phyloP scores from a whole-genome alignment of 139 green algal species.

The Picochlorum sp. region DNA sequence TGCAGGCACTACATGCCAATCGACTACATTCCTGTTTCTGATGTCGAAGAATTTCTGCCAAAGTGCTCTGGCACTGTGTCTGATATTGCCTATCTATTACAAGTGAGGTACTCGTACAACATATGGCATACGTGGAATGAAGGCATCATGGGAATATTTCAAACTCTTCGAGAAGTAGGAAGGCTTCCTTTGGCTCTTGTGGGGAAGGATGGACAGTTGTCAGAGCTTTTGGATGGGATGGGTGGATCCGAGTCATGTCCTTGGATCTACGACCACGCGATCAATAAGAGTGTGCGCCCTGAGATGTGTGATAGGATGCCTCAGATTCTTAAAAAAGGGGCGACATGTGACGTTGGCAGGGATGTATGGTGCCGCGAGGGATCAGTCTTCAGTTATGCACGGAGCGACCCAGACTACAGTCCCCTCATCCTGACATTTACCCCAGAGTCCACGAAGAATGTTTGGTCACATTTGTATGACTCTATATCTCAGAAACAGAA shows the following conservation, averaged over 20 bases:
- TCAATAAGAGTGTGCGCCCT: not conserved
- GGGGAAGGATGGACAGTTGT: conserved; percentile 16
- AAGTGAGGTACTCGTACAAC: conserved; percentile 38
- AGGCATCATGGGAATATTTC: conserved; percentile 17
- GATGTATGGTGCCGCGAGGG: conserved; percentile 3
- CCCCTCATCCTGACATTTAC: conserved; percentile 29
- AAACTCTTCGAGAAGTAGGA: conserved; percentile 32
- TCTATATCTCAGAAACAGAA: conserved; percentile 23
- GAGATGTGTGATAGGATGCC: not conserved
- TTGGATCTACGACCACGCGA: conserved; percentile 3
- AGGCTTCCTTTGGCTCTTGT: conserved; percentile 25
- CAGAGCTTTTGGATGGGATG: conserved; percentile 10
- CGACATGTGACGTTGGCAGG: not conserved
- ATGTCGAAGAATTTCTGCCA: not conserved
- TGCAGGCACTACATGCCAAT: conserved; percentile 8
- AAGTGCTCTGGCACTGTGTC: conserved; percentile 16
- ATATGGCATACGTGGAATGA: conserved; percentile 26
- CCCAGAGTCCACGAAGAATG: conserved; percentile 14
- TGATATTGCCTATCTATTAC: conserved; percentile 24
- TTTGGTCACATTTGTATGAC: conserved; percentile 29
- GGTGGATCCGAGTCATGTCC: not conserved
- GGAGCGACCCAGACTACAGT: conserved; percentile 7
- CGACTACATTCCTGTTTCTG: conserved; percentile 28
- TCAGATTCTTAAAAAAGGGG: not conserved
- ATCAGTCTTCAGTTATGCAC: conserved; percentile 15